Conservation (phyloP, 73 alveolate genomes). For the Blepharisma japonicum region DNA sequence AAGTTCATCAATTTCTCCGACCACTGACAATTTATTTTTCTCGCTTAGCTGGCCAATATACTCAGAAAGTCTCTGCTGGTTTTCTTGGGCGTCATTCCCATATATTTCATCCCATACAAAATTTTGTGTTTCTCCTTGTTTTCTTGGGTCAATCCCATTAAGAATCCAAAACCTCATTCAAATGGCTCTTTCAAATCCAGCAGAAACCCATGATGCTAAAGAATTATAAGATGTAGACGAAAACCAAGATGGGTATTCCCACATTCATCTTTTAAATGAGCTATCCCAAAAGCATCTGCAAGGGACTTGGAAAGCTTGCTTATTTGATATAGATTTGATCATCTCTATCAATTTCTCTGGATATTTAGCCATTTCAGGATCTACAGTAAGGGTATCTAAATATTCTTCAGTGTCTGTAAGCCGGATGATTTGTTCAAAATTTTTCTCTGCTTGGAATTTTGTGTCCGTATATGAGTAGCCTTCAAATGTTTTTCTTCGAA, state of each 20-base stretch:
- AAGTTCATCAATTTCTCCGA: slow-evolving; percentile 19
- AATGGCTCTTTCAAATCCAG: not conserved
- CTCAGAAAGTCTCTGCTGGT: not conserved
- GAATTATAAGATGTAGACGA: not conserved
- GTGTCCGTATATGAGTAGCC: not conserved
- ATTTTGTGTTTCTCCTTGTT: not conserved
- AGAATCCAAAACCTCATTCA: not conserved
- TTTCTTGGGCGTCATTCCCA: not conserved
- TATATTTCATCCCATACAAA: not conserved
- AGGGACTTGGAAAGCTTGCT: slow-evolving; percentile 26
- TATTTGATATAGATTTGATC: not conserved
- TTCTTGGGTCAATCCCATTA: slow-evolving; percentile 23
- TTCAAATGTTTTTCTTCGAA: not conserved
- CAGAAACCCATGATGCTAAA: slow-evolving; percentile 28
- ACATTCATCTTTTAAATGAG: slow-evolving; percentile 14
- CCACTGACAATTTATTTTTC: not conserved
- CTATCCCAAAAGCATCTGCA: slow-evolving; percentile 25
- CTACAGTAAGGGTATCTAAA: slow-evolving; percentile 25
- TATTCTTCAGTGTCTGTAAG: slow-evolving; percentile 24
- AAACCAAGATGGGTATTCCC: slow-evolving; percentile 26
- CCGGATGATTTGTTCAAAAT: slow-evolving; percentile 13
- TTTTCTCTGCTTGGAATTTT: slow-evolving; percentile 3
- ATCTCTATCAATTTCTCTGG: slow-evolving; percentile 2
- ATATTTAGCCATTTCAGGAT: not conserved
- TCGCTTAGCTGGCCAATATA: not conserved